A percentile compares a stretch with the other conserved stretches of the same genome.
phyloP scores from a whole-genome alignment of 495 filamentous ascomycete species.

The Lasiosphaeriaceae sp. region DNA sequence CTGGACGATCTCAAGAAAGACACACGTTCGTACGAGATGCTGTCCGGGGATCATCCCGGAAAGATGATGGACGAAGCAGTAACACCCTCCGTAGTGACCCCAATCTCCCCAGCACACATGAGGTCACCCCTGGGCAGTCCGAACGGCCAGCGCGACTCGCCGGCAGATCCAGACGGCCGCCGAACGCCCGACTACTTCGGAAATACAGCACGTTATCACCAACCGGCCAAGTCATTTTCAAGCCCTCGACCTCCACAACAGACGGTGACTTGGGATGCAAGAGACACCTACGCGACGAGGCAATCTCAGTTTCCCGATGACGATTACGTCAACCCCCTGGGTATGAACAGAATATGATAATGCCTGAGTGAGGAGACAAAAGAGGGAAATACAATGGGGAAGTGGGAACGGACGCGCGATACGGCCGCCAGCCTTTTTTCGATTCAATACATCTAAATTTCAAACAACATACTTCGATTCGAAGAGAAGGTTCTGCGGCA shows the following conservation, averaged over 20 bases:
- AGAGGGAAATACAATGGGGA: slow-evolving; percentile 7
- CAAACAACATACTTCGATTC: background rate
- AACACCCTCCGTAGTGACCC: slow-evolving; percentile 46
- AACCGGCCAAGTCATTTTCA: slow-evolving; percentile 44
- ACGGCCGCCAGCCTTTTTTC: background rate
- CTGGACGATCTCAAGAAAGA: slow-evolving; percentile 55
- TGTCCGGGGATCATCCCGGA: slow-evolving; percentile 50
- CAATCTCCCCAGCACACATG: slow-evolving; percentile 35
- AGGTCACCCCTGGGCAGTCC: slow-evolving; percentile 32
- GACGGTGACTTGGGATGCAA: slow-evolving; percentile 36
- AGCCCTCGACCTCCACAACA: slow-evolving; percentile 38
- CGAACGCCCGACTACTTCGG: slow-evolving; percentile 49
- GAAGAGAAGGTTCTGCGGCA: background rate
- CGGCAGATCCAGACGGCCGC: slow-evolving; percentile 29
- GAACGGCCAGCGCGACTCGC: slow-evolving; percentile 7
- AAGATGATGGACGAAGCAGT: slow-evolving; percentile 38
- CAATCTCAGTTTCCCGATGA: slow-evolving; percentile 18
- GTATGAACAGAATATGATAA: slow-evolving; percentile 44
- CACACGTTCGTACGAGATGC: slow-evolving; percentile 78
- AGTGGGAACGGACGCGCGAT: background rate
- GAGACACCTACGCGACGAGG: slow-evolving; percentile 29
- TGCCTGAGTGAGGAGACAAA: slow-evolving; percentile 11
- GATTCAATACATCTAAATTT: background rate
- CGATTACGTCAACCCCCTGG: slow-evolving; percentile 41
- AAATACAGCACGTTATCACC: slow-evolving; percentile 41